Percentiles rank a stretch among this genome's conserved stretches.
Evolutionary conservation across 2,329 filamentous ascomycete genomes (phyloP).

Genomic region (Coniochaeta sp.): DNA sequence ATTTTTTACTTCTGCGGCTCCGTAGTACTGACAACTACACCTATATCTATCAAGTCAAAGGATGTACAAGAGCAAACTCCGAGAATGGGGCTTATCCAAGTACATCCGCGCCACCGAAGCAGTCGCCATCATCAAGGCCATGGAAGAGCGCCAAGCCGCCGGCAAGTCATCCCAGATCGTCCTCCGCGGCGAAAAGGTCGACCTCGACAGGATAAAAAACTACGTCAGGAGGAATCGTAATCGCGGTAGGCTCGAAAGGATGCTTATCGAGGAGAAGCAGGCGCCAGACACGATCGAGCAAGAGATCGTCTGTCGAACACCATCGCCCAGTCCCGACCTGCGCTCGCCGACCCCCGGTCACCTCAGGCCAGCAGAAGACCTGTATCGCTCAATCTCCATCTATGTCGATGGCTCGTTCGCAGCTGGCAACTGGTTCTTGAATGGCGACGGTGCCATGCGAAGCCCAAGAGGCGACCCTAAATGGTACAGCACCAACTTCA

Average conservation of each 20-base stretch:
- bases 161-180: constrained; percentile 3
- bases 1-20: background rate
- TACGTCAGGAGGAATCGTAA: constrained; percentile 5
- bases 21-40: background rate
- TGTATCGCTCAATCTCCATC: background rate
- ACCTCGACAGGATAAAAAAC: constrained; percentile 4
- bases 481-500: background rate
- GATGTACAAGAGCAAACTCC: constrained; percentile 7
- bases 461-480: constrained; percentile 1
- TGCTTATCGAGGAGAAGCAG: background rate
- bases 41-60: background rate
- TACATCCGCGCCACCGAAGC: constrained; percentile 4
- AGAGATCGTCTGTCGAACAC: constrained; percentile 2
- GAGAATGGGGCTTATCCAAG: constrained; percentile 5
- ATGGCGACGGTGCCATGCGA: background rate
- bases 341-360: background rate
- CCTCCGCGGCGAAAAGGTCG: constrained; percentile 5
- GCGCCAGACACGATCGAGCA: background rate
- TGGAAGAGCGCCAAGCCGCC: constrained; percentile 4
- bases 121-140: constrained; percentile 3
- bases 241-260: background rate
- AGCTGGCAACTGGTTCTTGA: constrained; percentile 1
- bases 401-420: constrained; percentile 4
- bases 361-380: constrained; percentile 3
- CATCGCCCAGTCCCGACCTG: background rate